Evolutionary conservation across 768 basidiomycete species (phyloP).

Genomic region (Naganishia onofrii): DNA sequence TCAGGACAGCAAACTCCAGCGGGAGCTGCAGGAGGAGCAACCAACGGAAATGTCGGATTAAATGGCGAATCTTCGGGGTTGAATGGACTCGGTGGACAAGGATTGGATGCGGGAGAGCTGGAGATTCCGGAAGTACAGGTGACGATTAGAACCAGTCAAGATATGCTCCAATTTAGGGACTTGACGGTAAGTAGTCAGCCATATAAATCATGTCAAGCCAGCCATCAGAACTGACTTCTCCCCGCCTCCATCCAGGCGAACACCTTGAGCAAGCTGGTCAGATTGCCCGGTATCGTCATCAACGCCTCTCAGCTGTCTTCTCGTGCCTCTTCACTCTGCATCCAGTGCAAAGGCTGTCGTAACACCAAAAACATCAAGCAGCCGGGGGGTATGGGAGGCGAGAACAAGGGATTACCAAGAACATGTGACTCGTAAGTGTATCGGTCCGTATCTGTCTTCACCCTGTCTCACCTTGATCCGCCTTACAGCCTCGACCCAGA

Average conservation of each 20-base stretch:
- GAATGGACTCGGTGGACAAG: conserved; percentile 35
- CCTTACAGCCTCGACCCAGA: conserved; percentile 50
- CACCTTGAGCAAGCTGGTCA: conserved; percentile 91
- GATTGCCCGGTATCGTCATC: conserved; percentile 96
- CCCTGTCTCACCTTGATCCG: background rate
- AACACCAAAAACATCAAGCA: conserved; percentile 75
- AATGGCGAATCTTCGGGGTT: conserved; percentile 8
- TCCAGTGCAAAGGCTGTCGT: conserved; percentile 89
- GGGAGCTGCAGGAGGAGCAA: conserved; percentile 57
- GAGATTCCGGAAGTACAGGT: conserved; percentile 76
- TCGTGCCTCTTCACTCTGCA: conserved; percentile 82
- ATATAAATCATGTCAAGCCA: background rate
- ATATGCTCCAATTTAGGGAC: conserved; percentile 89
- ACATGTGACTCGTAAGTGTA: conserved; percentile 68
- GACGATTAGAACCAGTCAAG: conserved; percentile 81
- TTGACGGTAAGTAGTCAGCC: conserved; percentile 61
- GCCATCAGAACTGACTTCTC: background rate
- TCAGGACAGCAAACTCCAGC: conserved; percentile 50
- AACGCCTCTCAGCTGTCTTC: conserved; percentile 91
- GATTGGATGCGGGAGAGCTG: conserved; percentile 40
- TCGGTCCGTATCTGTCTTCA: background rate
- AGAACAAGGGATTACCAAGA: conserved; percentile 78
- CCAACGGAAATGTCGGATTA: conserved; percentile 48
- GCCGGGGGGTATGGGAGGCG: conserved; percentile 80
- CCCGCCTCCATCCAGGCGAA: conserved; percentile 58